Conservation (phyloP, 2,329 filamentous ascomycete genomes). For the Colletotrichum sansevieriae region DNA sequence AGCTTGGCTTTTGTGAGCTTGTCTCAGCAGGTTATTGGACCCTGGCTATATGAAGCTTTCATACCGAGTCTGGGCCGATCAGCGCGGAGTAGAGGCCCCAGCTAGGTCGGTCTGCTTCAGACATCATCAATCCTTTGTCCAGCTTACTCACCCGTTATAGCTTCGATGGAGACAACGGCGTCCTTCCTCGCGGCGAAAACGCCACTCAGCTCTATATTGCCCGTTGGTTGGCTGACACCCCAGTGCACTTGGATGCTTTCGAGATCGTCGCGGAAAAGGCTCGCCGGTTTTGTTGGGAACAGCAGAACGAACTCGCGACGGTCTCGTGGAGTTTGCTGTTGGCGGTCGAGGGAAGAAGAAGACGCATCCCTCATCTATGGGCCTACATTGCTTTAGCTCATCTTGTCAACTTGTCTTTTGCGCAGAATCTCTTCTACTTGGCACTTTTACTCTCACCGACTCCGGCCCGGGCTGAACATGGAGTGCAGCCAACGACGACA, state of each 20-base stretch:
- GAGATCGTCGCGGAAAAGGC: conserved; percentile 67
- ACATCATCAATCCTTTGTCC: conserved; percentile 18
- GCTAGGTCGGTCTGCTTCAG: conserved; percentile 48
- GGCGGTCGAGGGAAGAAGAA: conserved; percentile 69
- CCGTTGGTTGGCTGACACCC: conserved; percentile 67
- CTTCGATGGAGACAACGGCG: conserved; percentile 50
- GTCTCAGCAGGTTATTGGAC: conserved; percentile 57
- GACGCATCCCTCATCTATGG: conserved; percentile 66
- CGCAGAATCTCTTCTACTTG: conserved; percentile 74
- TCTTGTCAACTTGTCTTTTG: conserved; percentile 70
- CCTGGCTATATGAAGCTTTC: conserved; percentile 59
- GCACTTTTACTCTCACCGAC: conserved; percentile 68
- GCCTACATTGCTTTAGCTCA: conserved; percentile 71
- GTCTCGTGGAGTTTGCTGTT: conserved; percentile 69
- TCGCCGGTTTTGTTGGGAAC: conserved; percentile 72
- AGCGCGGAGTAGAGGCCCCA: conserved; percentile 55
- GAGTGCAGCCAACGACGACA: conserved; percentile 48
- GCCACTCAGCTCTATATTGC: conserved; percentile 53
- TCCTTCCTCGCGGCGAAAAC: conserved; percentile 49
- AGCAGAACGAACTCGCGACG: conserved; percentile 68
- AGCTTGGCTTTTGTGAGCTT: conserved; percentile 61
- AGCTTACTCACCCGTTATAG: conserved; percentile 37
- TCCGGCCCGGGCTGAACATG: conserved; percentile 52
- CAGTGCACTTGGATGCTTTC: conserved; percentile 65
- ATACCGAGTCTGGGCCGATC: conserved; percentile 63